Evolutionary conservation across 83 land plant species (phyloP).

Genomic region (Picea abies): DNA sequence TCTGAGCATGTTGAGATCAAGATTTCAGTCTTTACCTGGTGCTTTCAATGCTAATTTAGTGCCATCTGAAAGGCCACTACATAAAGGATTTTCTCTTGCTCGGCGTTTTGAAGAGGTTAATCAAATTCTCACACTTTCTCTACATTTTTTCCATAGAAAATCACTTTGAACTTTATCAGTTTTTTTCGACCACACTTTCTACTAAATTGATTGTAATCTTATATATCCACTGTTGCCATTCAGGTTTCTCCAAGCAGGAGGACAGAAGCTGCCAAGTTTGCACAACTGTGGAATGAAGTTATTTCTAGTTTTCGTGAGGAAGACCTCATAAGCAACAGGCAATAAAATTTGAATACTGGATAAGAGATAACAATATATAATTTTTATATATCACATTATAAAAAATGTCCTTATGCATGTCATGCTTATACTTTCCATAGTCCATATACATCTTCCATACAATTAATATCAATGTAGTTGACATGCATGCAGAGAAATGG

Average conservation of each 20-base stretch:
- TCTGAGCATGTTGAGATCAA: constrained; percentile 90
- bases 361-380: background rate
- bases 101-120: constrained; percentile 72
- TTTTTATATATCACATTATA: background rate
- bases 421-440: too few species aligned
- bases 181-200: too few species aligned
- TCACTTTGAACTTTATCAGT: too few species aligned
- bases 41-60: constrained; percentile 85
- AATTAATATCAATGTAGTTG: background rate
- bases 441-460: background rate
- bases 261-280: constrained; percentile 86
- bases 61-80: constrained; percentile 60
- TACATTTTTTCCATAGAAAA: background rate
- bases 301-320: constrained; percentile 84
- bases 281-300: constrained; percentile 93
- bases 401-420: too few species aligned
- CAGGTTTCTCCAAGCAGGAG: constrained; percentile 61
- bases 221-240: constrained; percentile 3
- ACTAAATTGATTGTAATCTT: constrained; percentile 7
- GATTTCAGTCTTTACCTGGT: constrained; percentile 88
- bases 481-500: constrained; percentile 73
- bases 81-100: constrained; percentile 66
- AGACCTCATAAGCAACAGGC: constrained; percentile 87
- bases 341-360: constrained; percentile 18
- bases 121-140: background rate